Evolutionary conservation across 1,284 basidiomycete genomes (phyloP).

Genomic region (Malassezia dermatis): DNA sequence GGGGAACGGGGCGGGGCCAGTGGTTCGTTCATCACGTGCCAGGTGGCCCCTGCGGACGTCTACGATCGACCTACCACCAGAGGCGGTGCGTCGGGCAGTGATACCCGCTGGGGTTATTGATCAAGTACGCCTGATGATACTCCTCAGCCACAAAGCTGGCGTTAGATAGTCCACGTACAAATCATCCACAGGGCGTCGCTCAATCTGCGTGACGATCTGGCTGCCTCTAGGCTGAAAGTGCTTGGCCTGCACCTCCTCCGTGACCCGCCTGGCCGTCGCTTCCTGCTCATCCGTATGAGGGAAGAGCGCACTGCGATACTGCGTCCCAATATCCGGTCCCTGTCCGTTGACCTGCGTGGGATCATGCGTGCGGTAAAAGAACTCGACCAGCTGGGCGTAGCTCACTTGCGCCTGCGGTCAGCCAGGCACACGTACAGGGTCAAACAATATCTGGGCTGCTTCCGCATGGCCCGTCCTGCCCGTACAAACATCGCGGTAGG

Average conservation of each 20-base stretch:
- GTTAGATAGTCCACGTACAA: conserved; percentile 19
- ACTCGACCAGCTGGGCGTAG: conserved; percentile 68
- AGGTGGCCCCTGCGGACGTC: background rate
- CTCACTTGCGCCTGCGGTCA: conserved; percentile 53
- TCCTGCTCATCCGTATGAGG: conserved; percentile 67
- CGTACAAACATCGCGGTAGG: conserved; percentile 61
- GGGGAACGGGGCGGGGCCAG: background rate
- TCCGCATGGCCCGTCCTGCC: conserved; percentile 83
- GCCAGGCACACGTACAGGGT: conserved; percentile 52
- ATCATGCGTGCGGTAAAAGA: conserved; percentile 67
- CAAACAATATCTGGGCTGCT: conserved; percentile 73
- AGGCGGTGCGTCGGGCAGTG: conserved; percentile 33
- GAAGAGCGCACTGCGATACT: conserved; percentile 91
- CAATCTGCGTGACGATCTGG: conserved; percentile 61
- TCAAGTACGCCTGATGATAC: conserved; percentile 44
- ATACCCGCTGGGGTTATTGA: conserved; percentile 39
- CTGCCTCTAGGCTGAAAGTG: conserved; percentile 59
- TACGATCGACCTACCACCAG: conserved; percentile 13
- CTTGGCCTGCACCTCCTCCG: conserved; percentile 71
- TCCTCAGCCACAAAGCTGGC: conserved; percentile 30
- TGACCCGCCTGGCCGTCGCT: conserved; percentile 65
- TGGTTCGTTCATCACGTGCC: background rate
- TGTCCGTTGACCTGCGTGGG: conserved; percentile 58
- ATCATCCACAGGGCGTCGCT: conserved; percentile 17
- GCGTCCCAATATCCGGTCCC: conserved; percentile 47